Evolutionary conservation across 192 early-diverging fungal genomes (phyloP), one percentile per base, ranked within the genome.

Genomic region (Endogone sp.): DNA sequence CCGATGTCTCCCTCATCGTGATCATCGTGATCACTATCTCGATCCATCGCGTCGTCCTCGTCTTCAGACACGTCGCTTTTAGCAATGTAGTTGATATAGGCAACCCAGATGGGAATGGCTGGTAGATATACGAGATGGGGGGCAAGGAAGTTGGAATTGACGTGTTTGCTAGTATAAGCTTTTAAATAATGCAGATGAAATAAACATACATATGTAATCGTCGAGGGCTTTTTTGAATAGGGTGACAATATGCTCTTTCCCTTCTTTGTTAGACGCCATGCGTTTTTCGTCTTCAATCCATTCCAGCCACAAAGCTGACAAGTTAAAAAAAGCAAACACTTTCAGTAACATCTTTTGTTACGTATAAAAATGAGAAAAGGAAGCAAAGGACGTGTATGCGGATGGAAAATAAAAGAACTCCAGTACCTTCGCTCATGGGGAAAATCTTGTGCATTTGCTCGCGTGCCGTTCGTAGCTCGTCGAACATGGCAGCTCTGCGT

Each of bases 191-290:
- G 59, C 28, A 57, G 25, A 71, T 28, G 32, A 59, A 8, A 28
- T 44, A n/a, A 3, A 70, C 77, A 72, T 84, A 92, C 91, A 93
- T 30, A 91, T 71, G 60, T 93, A 93, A 32, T 93, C 91, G 30
- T 89, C 32, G 1, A 79, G 71, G 0, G 90, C 86, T 56, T 69
- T 29, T 21, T 74, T 61, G 65, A 86, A 92, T 2, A 93, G 68
- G 0, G 75, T 64, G 2, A 86, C 66, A 0, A 92, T 58, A 9
- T 67, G 68, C 27, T 66, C 58, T 65, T 83, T 87, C 37, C 84
- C 81, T n/a, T 81, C 81, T 60, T 69, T 62, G 3, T 69, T 79
- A 32, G 65, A 62, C 4, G 82, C 84, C 56, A 84, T 65, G 11
- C 73, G 74, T 26, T 75, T 73, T 55, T 89, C 88, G 66, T 90